Evolutionary conservation across 1,284 basidiomycete species (phyloP).

Genomic region (Kalmanozyma brasiliensis): DNA sequence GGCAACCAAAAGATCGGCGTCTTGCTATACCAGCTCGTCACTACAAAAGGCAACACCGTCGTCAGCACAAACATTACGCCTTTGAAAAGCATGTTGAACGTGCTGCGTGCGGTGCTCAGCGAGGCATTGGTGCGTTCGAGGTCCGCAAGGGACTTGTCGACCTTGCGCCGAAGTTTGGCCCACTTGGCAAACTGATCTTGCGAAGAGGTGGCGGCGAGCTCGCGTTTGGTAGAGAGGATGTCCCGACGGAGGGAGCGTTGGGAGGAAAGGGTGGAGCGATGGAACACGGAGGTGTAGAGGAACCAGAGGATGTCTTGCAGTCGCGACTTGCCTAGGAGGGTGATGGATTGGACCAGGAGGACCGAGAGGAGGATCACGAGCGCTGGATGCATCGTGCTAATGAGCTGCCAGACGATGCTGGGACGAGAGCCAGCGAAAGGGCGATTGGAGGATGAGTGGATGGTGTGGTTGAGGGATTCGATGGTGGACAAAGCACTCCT

Average conservation of each 20-base stretch:
- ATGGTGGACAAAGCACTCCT: slow-evolving; percentile 23
- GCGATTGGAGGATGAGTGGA: neutral
- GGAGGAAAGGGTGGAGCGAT: slow-evolving; percentile 32
- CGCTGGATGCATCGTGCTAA: slow-evolving; percentile 52
- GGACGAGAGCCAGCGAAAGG: neutral
- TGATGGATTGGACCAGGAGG: slow-evolving; percentile 37
- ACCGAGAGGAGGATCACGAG: slow-evolving; percentile 51
- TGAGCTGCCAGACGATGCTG: neutral
- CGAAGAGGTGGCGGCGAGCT: slow-evolving; percentile 87
- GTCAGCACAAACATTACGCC: slow-evolving; percentile 58
- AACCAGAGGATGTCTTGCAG: slow-evolving; percentile 34
- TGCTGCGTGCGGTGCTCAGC: slow-evolving; percentile 39
- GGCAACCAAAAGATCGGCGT: slow-evolving; percentile 67
- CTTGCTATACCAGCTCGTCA: slow-evolving; percentile 63
- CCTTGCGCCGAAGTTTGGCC: slow-evolving; percentile 89
- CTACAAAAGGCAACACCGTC: slow-evolving; percentile 56
- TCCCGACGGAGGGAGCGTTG: slow-evolving; percentile 50
- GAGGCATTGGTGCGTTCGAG: slow-evolving; percentile 81
- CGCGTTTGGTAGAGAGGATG: slow-evolving; percentile 76
- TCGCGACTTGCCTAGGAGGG: slow-evolving; percentile 43
- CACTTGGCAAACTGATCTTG: slow-evolving; percentile 99
- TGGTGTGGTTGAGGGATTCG: neutral
- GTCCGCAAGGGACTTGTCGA: slow-evolving; percentile 92
- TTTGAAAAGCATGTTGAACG: slow-evolving; percentile 55
- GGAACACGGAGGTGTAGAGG: slow-evolving; percentile 37